Base-by-base conservation (phyloP, 495 filamentous ascomycete genomes). In the Tetracladium marchalianum region DNA sequence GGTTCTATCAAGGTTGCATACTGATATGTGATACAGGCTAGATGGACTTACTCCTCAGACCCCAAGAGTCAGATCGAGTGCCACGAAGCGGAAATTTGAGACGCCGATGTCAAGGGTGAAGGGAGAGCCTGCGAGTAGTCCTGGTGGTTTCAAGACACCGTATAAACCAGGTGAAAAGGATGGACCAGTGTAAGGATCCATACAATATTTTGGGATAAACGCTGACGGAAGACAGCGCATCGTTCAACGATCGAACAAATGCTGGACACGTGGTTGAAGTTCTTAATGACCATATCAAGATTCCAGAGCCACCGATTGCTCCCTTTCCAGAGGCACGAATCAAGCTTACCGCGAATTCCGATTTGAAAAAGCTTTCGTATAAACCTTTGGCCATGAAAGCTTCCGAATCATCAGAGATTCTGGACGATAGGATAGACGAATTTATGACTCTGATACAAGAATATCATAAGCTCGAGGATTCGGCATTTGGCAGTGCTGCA, bases 381-480 rank as follows among this genome's bases (percentile, higher is more conserved):
- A 88, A 88, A 54, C 82, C 87, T 0, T 83, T 96, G 67, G 84
- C 87, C 24, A 94, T 95, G 87, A 93, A 92, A 52, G 73, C 90
- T 11, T 87, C 87, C 4, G 90, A 95, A 55, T 80, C 87, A 1
- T 90, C 89, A 2, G 90, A 95, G 63, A 84, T 95, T 43, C 71
- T 94, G 5, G 92, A 98, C 59, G 90, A 95, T 60, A 78, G 90
- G 36, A 95, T 98, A 62, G 92, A 98, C 46, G 87, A 86, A 27
- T 95, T 96, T 52, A 70, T 76, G 51, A 58, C 60, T 3, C 59
- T 85, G 2, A 73, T 94, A n/a, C 77, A 84, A 66, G 75, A 77
- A 18, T 71, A 88, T 55, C 75, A 92, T 61, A 67, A 77, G 13
- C 73, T 94, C 11, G 81, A 87, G 10, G 84, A 92, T 39, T 68